phyloP scores from a whole-genome alignment of 164 flowering plant genomes.

The Paratinospora sagittata region DNA sequence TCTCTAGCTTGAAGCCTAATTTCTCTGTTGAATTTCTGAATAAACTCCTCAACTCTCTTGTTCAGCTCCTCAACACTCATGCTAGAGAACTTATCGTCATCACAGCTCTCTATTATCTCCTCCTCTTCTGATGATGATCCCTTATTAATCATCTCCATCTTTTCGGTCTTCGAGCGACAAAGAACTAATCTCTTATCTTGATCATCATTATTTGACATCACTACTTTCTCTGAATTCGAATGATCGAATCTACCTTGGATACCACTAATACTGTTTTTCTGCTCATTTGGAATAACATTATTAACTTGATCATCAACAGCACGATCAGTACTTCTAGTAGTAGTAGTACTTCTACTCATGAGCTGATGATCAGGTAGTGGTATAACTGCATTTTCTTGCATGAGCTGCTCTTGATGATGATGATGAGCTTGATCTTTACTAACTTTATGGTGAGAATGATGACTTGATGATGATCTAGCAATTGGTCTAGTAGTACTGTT shows the following conservation, averaged over 20 bases:
- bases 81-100: constrained; percentile 33
- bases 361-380: constrained; percentile 5
- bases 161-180: constrained; percentile 21
- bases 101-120: too few relatives aligned
- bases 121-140: constrained; percentile 8
- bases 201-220: background rate
- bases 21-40: constrained; percentile 41
- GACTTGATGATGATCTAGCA: background rate
- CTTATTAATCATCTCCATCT: constrained; percentile 9
- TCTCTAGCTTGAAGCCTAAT: constrained; percentile 49
- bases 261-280: background rate
- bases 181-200: background rate
- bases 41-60: constrained; percentile 60
- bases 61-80: constrained; percentile 58
- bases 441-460: background rate
- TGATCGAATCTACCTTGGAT: too few relatives aligned
- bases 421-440: too few relatives aligned
- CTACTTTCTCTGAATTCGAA: background rate
- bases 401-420: background rate
- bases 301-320: background rate
- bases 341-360: background rate
- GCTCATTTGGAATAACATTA: background rate
- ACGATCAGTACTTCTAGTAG: background rate
- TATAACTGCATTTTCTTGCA: too few relatives aligned
- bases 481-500: constrained; percentile 10